Base-by-base conservation (phyloP, 331 rosid species). In the Quercus lobata region DNA sequence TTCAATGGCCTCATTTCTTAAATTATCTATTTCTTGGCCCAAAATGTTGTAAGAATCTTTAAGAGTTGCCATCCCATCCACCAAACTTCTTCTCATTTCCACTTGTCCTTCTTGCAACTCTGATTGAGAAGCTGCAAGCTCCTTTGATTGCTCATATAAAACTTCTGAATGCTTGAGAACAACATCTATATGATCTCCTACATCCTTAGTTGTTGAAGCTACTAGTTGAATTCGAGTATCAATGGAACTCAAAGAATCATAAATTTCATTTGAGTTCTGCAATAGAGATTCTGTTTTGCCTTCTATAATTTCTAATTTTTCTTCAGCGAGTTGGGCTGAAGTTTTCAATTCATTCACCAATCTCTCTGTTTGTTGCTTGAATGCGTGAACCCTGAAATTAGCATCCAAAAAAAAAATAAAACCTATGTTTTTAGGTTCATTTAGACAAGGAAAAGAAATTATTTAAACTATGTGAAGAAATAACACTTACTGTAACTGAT, bases 301-400 rank as follows among this genome's bases (percentile, higher is more conserved):
- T 77, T 85, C 89, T 9, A 94, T 90, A 32, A 56, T 72, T 53
- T 86, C 96, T 74, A 94, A 78, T 69, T 86, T 92, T 72, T 74
- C 90, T 84, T 92, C 96, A 24, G 86, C 97, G 60, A 89, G 82
- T 6, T 85, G 83, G 1, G 98, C 90, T 1, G 97, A 92, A 57
- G 70, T 79, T 82, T 85, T 92, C 63, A 94, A 80, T 18, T 92
- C 97, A 65, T 90, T 93, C 79, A 92, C 30, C 65, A 94, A 85
- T 84, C 93, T 94, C 90, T 94, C 97, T 0, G 90, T 89, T 76
- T 92, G 94, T 53, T 77, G 88, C 70, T 87, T 90, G 81, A 94
- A 94, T 63, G 30, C 86, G 35, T 84, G 87, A 66, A 90, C 90
- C 88, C 95, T 27, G 30, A 8, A 54, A 76, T 79, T 32, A 57